These are phyloP conservation scores for Myotisia sp. DNA, from an alignment of 2,329 filamentous ascomycete genomes.

Conservation along the genomic window DNA sequence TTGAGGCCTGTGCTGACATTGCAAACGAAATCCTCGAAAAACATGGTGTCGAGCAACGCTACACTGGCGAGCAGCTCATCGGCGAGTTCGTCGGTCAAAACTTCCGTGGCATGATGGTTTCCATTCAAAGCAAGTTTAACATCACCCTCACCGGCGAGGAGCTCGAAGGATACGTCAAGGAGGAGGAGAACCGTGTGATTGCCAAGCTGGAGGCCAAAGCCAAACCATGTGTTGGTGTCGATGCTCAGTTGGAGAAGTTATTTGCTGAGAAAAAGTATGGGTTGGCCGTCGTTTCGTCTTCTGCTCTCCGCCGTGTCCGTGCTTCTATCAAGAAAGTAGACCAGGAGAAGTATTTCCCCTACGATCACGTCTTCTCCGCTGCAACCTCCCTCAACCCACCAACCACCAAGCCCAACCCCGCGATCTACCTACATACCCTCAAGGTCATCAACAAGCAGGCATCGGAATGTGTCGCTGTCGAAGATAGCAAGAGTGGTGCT, in stretches of 20 bases:
- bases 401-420: conserved; percentile 83
- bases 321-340: conserved; percentile 67
- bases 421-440: conserved; percentile 69
- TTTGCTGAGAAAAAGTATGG: conserved; percentile 49
- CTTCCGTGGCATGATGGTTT: conserved; percentile 80
- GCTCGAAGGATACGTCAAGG: conserved; percentile 56
- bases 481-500: conserved; percentile 79
- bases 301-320: conserved; percentile 60
- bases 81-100: conserved; percentile 83
- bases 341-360: conserved; percentile 66
- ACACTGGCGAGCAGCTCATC: conserved; percentile 67
- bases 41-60: conserved; percentile 50
- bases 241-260: conserved; percentile 52
- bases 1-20: conserved; percentile 78
- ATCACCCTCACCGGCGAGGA: conserved; percentile 57
- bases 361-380: conserved; percentile 64
- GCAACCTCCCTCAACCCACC: conserved; percentile 63
- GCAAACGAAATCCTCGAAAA: conserved; percentile 70
- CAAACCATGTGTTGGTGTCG: conserved; percentile 54
- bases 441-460: conserved; percentile 57
- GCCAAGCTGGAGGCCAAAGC: conserved; percentile 58
- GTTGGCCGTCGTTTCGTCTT: conserved; percentile 68
- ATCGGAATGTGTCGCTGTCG: conserved; percentile 61
- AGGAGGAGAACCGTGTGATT: conserved; percentile 73
- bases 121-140: conserved; percentile 59